Evolutionary conservation across 805 yeast genomes (phyloP).

Genomic region (Candida nanaspora): DNA sequence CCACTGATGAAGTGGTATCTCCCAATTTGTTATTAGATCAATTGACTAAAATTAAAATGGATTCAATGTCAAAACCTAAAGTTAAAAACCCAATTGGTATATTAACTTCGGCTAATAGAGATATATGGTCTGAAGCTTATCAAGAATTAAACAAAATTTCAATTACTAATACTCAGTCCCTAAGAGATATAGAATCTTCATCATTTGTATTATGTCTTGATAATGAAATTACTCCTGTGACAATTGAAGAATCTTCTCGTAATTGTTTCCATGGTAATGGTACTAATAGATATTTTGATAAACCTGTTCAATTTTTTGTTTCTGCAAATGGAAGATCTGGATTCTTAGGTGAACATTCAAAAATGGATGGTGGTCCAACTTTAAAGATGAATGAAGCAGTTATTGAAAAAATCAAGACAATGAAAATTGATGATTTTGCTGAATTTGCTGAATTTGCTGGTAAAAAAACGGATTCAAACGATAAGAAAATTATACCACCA

Average conservation of each 20-base stretch:
- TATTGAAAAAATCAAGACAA: slow-evolving; percentile 45
- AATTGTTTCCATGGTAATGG: slow-evolving; percentile 97
- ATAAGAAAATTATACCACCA: background rate
- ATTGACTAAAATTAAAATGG: slow-evolving; percentile 45
- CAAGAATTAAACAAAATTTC: slow-evolving; percentile 42
- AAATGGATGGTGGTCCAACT: slow-evolving; percentile 98
- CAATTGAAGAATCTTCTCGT: slow-evolving; percentile 77
- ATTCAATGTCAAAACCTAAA: slow-evolving; percentile 23
- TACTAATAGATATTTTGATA: slow-evolving; percentile 82
- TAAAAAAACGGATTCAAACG: too few relatives aligned
- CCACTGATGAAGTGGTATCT: slow-evolving; percentile 35
- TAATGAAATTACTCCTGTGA: slow-evolving; percentile 52
- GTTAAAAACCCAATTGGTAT: slow-evolving; percentile 61
- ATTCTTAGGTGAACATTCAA: slow-evolving; percentile 92
- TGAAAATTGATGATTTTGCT: slow-evolving; percentile 9
- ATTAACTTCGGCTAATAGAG: slow-evolving; percentile 80
- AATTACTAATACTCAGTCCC: slow-evolving; percentile 53
- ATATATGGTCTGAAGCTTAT: slow-evolving; percentile 64
- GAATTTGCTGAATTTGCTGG: too few relatives aligned
- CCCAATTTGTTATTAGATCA: slow-evolving; percentile 48
- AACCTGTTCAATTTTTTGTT: slow-evolving; percentile 80
- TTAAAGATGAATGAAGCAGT: slow-evolving; percentile 77
- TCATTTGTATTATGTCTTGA: slow-evolving; percentile 82
- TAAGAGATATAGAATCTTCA: slow-evolving; percentile 66
- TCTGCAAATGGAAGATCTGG: slow-evolving; percentile 84